These are phyloP conservation scores for Cryptococcus hybrid DNA, from an alignment of 1,284 basidiomycete species.

Conservation along the genomic window DNA sequence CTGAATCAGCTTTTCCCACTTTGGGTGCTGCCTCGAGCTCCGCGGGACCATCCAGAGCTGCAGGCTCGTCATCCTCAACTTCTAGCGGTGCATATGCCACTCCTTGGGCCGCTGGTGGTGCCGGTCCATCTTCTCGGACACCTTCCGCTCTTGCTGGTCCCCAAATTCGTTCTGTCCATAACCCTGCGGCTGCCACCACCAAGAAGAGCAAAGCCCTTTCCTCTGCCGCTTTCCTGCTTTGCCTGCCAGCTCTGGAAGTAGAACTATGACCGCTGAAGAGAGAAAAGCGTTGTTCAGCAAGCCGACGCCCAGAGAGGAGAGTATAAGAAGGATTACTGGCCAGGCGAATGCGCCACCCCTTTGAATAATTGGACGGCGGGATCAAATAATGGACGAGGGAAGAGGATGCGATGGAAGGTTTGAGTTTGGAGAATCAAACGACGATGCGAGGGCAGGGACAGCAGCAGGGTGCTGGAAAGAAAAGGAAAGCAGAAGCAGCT, in stretches of 20 bases:
- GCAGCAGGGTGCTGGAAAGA: slow-evolving; percentile 52
- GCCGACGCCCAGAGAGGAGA: slow-evolving; percentile 58
- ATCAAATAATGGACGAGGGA: slow-evolving; percentile 15
- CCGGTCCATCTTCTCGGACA: slow-evolving; percentile 32
- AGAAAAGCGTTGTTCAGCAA: slow-evolving; percentile 51
- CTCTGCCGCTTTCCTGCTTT: slow-evolving; percentile 65
- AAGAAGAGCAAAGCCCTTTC: slow-evolving; percentile 44
- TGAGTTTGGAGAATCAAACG: slow-evolving; percentile 15
- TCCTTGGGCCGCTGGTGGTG: slow-evolving; percentile 43
- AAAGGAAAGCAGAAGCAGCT: slow-evolving; percentile 81
- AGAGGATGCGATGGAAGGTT: slow-evolving; percentile 14
- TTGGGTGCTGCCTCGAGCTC: slow-evolving; percentile 18
- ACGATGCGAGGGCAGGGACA: not conserved
- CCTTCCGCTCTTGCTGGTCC: slow-evolving; percentile 31
- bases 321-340: not conserved
- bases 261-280: slow-evolving; percentile 42
- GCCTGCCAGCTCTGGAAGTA: slow-evolving; percentile 51
- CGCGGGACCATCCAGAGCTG: slow-evolving; percentile 6
- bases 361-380: slow-evolving; percentile 38
- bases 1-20: slow-evolving; percentile 34
- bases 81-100: slow-evolving; percentile 29
- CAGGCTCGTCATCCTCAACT: not conserved
- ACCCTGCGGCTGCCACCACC: slow-evolving; percentile 14
- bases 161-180: slow-evolving; percentile 43
- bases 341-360: not conserved